These are phyloP conservation scores for Pulveroboletus ravenelii DNA, from an alignment of 768 basidiomycete species.

Conservation along the genomic window DNA sequence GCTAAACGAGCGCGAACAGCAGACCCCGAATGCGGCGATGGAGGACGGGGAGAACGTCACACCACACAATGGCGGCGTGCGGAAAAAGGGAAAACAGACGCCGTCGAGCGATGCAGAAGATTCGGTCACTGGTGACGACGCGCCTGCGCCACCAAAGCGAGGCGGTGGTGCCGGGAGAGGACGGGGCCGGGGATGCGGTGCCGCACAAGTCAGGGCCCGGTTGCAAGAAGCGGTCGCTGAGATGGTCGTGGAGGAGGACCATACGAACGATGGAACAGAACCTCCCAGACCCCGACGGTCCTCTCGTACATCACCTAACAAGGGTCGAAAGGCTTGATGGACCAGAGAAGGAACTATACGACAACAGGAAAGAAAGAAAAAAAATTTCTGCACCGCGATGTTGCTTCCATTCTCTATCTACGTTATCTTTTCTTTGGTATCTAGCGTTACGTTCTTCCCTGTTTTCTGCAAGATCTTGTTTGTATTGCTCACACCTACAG, in stretches of 20 bases:
- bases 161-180: conserved; percentile 18
- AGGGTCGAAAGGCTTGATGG: conserved; percentile 19
- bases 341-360: neutral
- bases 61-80: conserved; percentile 6
- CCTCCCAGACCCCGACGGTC: conserved; percentile 32
- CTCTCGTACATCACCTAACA: conserved; percentile 32
- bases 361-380: neutral
- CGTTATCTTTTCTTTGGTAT: neutral
- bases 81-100: conserved; percentile 25
- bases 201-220: conserved; percentile 11
- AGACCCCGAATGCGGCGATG: conserved; percentile 26
- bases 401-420: neutral
- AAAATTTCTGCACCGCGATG: neutral
- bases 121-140: conserved; percentile 10
- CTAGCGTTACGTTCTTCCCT: neutral
- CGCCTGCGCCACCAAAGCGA: conserved; percentile 10
- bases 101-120: conserved; percentile 16
- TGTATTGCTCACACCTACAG: conserved; percentile 15
- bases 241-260: conserved; percentile 29
- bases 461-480: conserved; percentile 4
- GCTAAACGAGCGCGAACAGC: conserved; percentile 26
- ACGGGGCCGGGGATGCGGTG: conserved; percentile 21
- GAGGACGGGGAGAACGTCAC: conserved; percentile 14
- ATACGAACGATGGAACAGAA: conserved; percentile 22
- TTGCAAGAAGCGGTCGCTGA: conserved; percentile 24